Conservation (phyloP, 2,329 filamentous ascomycete genomes). For the Onygenales sp. region DNA sequence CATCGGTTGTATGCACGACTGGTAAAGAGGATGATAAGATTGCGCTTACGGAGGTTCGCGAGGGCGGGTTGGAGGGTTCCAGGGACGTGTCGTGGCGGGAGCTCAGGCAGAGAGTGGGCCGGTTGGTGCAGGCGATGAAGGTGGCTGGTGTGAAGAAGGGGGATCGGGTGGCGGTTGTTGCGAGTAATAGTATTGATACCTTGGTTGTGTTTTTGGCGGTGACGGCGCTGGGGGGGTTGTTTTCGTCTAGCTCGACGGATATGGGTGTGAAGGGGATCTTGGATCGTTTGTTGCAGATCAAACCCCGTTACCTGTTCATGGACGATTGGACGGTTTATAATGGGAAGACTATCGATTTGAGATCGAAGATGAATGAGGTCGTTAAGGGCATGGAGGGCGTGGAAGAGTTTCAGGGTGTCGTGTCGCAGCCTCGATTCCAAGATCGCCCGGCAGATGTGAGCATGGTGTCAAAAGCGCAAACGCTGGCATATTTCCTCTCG, state of each 20-base stretch:
- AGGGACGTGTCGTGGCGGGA: constrained; percentile 57
- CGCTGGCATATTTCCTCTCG: constrained; percentile 33
- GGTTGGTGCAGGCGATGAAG: constrained; percentile 57
- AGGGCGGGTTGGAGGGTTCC: constrained; percentile 23
- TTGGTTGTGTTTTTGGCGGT: constrained; percentile 61
- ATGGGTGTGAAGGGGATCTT: constrained; percentile 73
- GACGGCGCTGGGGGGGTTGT: constrained; percentile 62
- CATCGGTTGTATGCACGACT: constrained; percentile 39
- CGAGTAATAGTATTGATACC: constrained; percentile 66
- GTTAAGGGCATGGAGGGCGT: constrained; percentile 53
- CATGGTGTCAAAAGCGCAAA: constrained; percentile 37
- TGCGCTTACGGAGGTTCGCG: constrained; percentile 57
- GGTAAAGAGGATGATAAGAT: constrained; percentile 63
- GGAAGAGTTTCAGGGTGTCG: constrained; percentile 51
- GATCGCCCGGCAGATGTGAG: constrained; percentile 48
- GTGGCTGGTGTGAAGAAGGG: constrained; percentile 57
- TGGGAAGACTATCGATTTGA: constrained; percentile 62
- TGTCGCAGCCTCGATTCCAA: constrained; percentile 59
- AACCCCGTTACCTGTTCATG: constrained; percentile 72
- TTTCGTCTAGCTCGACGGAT: constrained; percentile 69
- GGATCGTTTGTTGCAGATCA: constrained; percentile 64
- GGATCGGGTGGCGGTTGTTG: constrained; percentile 67
- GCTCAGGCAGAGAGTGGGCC: constrained; percentile 50
- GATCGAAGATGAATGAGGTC: constrained; percentile 61
- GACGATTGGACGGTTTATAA: constrained; percentile 76